phyloP scores from a whole-genome alignment of 768 basidiomycete genomes.

The Fibroporia radiculosa region DNA sequence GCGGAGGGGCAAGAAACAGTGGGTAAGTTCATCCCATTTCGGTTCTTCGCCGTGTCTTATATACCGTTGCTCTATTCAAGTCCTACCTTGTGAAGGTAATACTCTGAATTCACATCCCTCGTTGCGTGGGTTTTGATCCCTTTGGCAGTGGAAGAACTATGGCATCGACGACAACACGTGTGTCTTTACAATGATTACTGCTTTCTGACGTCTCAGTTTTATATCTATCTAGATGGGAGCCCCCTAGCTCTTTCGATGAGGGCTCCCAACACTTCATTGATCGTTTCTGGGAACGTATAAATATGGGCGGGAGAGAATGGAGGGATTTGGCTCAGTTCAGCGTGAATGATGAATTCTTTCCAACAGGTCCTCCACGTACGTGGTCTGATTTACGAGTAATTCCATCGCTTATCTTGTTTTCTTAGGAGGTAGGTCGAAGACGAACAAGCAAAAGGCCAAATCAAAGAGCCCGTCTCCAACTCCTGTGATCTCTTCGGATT shows the following conservation, averaged over 20 bases:
- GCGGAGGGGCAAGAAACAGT: conserved; percentile 12
- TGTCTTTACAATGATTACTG: conserved; percentile 3
- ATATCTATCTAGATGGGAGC: conserved; percentile 53
- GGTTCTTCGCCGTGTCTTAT: background rate
- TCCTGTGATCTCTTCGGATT: background rate
- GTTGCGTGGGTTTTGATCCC: background rate
- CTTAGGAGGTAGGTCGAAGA: conserved; percentile 2
- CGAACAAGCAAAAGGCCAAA: conserved; percentile 5
- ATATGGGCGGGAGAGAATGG: conserved; percentile 36
- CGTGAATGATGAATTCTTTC: conserved; percentile 44
- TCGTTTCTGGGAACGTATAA: conserved; percentile 30
- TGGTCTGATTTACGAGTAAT: background rate
- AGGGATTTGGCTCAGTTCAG: conserved; percentile 42
- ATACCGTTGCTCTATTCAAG: conserved; percentile 5
- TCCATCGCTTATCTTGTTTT: background rate
- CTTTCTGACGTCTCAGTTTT: conserved; percentile 5
- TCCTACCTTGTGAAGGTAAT: conserved; percentile 18
- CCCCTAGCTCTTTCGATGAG: conserved; percentile 46
- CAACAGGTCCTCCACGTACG: conserved; percentile 55
- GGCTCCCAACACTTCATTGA: conserved; percentile 46
- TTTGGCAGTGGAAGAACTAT: conserved; percentile 18
- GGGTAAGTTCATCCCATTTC: conserved; percentile 13
- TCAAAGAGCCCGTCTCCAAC: background rate
- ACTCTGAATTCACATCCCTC: background rate
- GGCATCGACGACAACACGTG: conserved; percentile 16